Evolutionary conservation across 1,139 yeast species (phyloP).

Genomic region (Hemisphaericaspora subhashii): DNA sequence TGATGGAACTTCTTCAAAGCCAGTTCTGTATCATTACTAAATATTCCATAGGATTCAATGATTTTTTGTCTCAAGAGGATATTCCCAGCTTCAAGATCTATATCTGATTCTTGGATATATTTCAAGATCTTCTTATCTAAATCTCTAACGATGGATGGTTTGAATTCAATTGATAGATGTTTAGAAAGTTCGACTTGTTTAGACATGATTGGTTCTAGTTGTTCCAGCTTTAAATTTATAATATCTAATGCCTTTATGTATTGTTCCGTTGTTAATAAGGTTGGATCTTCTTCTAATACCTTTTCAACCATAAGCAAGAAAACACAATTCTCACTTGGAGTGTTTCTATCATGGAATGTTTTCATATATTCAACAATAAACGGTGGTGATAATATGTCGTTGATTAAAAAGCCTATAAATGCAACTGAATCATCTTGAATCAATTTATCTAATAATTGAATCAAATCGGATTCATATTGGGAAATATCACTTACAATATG

Average conservation of each 20-base stretch:
- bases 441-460: slow-evolving; percentile 13
- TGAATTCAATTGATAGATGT: background rate
- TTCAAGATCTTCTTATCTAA: slow-evolving; percentile 6
- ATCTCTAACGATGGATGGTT: background rate
- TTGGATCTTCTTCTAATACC: slow-evolving; percentile 7
- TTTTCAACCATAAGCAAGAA: slow-evolving; percentile 6
- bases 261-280: slow-evolving; percentile 4
- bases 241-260: slow-evolving; percentile 8
- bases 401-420: background rate
- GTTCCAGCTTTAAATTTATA: slow-evolving; percentile 5
- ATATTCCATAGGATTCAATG: slow-evolving; percentile 40
- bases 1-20: slow-evolving; percentile 33
- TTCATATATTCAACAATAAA: slow-evolving; percentile 1
- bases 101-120: slow-evolving; percentile 8
- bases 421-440: slow-evolving; percentile 8
- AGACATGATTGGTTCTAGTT: background rate
- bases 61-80: slow-evolving; percentile 27
- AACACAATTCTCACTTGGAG: background rate
- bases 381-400: background rate
- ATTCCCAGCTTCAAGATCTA: slow-evolving; percentile 32
- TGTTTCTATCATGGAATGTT: background rate
- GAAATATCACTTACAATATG: slow-evolving; percentile 1
- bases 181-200: slow-evolving; percentile 4
- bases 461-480: slow-evolving; percentile 1
- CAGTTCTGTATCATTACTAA: slow-evolving; percentile 26